Conservation (phyloP, 192 early-diverging fungal genomes). For the Backusella luteola region DNA sequence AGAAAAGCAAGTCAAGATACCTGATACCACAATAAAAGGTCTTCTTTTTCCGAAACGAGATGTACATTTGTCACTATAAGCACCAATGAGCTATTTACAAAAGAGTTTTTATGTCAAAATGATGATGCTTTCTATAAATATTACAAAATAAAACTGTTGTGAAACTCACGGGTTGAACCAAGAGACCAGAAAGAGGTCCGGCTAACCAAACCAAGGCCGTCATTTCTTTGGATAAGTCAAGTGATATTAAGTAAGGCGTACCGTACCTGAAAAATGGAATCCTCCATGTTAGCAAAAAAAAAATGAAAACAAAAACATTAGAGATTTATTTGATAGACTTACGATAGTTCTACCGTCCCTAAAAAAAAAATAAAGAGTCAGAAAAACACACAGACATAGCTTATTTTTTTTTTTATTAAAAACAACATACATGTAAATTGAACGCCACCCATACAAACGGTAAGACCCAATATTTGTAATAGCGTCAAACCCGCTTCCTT, state of each 20-base stretch:
- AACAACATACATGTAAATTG: constrained; percentile 67
- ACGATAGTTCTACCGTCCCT: constrained; percentile 74
- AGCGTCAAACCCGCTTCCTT: constrained; percentile 23
- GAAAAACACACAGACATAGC: neutral
- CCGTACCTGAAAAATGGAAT: constrained; percentile 53
- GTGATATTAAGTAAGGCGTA: constrained; percentile 66
- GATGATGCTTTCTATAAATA: neutral
- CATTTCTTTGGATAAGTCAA: constrained; percentile 61
- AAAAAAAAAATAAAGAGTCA: constrained; percentile 5
- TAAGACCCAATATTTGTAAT: constrained; percentile 43
- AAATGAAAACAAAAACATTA: neutral
- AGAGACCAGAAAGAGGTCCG: constrained; percentile 63
- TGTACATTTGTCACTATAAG: constrained; percentile 77
- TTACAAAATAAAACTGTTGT: neutral
- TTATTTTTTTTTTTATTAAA: neutral
- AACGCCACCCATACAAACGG: constrained; percentile 62
- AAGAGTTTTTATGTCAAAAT: constrained; percentile 29
- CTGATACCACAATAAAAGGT: constrained; percentile 81
- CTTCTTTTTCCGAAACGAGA: constrained; percentile 75
- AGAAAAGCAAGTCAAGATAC: constrained; percentile 59
- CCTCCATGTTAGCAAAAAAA: neutral
- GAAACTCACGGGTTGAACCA: constrained; percentile 14
- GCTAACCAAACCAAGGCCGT: constrained; percentile 81
- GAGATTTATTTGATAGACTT: constrained; percentile 17
- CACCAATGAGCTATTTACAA: constrained; percentile 77